phyloP scores from a whole-genome alignment of 305 asterid species.

The Plantago rigida region DNA sequence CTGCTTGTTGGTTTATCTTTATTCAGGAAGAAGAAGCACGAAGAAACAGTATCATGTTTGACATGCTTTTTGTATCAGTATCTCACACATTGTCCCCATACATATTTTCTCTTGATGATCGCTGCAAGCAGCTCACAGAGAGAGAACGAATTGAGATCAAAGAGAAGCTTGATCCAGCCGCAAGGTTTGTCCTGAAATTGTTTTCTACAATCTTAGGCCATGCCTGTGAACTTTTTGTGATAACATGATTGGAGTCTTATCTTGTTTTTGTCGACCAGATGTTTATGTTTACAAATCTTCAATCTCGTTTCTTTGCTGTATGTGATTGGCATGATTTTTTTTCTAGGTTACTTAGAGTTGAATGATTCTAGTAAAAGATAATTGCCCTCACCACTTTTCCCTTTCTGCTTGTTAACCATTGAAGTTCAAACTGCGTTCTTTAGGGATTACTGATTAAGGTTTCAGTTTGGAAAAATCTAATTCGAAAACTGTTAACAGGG shows the following conservation, averaged over 20 bases:
- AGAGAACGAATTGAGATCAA: conserved; percentile 44
- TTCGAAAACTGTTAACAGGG: too few species aligned
- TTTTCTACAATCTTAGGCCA: conserved; percentile 8
- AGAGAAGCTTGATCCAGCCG: conserved; percentile 71
- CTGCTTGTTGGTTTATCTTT: conserved; percentile 21
- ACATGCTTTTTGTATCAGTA: conserved; percentile 75
- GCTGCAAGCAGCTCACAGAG: conserved; percentile 62
- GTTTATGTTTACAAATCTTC: too few species aligned
- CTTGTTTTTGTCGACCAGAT: background rate
- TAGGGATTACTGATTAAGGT: too few species aligned
- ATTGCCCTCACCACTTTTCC: too few species aligned
- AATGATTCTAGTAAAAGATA: too few species aligned
- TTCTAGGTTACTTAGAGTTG: too few species aligned
- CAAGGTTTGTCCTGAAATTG: conserved; percentile 58
- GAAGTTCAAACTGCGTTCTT: too few species aligned
- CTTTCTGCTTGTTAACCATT: too few species aligned
- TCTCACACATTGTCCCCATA: conserved; percentile 83
- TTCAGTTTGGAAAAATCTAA: too few species aligned
- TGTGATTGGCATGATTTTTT: background rate
- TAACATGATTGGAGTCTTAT: too few species aligned
- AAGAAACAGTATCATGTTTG: conserved; percentile 81
- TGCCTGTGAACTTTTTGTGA: conserved; percentile 5
- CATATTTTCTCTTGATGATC: conserved; percentile 76
- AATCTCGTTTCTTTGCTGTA: background rate
- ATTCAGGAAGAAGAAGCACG: conserved; percentile 84